Evolutionary conservation across 1,284 basidiomycete species (phyloP).

Genomic region (Hortiboletus rubellus): DNA sequence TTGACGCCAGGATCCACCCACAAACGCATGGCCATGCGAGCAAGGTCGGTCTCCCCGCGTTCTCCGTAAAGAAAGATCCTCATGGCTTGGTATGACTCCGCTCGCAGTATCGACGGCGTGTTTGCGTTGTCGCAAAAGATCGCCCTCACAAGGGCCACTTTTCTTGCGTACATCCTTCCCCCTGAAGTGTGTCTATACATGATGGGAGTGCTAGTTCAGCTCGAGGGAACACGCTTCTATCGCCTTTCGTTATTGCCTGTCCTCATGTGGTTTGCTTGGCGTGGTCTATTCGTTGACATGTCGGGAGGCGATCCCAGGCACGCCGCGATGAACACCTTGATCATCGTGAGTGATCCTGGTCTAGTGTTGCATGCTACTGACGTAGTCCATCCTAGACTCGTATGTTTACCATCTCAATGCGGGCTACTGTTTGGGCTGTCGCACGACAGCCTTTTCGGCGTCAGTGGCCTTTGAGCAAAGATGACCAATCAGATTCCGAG

Average conservation of each 20-base stretch:
- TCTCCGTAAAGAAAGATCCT: not conserved
- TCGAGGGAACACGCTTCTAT: conserved; percentile 7
- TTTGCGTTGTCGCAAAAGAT: conserved; percentile 6
- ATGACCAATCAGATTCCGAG: no score
- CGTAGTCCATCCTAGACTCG: conserved; percentile 8
- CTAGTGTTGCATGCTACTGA: not conserved
- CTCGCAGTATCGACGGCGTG: not conserved
- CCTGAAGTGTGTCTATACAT: conserved; percentile 4
- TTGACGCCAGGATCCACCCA: not conserved
- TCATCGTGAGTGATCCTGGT: conserved; percentile 16
- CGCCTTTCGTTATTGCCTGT: no score
- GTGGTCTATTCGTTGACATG: no score
- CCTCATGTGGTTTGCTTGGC: no score
- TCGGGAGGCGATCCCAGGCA: conserved; percentile 3
- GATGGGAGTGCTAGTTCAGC: conserved; percentile 29
- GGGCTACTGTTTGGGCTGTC: conserved; percentile 15
- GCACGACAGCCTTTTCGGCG: conserved; percentile 10
- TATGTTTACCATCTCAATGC: conserved; percentile 20
- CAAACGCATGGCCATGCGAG: not conserved
- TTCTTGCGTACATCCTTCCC: no score
- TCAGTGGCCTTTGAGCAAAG: no score
- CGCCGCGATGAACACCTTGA: conserved; percentile 13
- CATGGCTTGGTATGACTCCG: not conserved
- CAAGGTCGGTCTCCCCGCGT: not conserved
- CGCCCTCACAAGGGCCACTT: not conserved